Conservation (phyloP, 2,329 filamentous ascomycete genomes). For the Pseudopithomyces maydicus region DNA sequence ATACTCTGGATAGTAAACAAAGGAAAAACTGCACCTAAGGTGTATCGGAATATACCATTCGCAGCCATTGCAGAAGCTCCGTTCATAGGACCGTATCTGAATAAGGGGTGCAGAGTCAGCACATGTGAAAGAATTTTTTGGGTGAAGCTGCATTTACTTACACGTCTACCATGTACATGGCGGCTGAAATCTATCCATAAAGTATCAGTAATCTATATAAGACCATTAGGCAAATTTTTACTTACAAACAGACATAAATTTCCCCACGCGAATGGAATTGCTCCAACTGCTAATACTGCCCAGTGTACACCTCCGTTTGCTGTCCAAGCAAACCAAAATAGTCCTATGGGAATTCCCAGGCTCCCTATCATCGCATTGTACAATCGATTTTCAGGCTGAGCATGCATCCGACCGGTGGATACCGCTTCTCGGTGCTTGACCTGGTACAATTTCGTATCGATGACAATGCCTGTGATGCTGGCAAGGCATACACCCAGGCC, state of each 20-base stretch:
- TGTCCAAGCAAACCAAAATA: conserved; percentile 68
- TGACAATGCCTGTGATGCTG: conserved; percentile 33
- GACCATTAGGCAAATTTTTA: neutral
- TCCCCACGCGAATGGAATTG: conserved; percentile 64
- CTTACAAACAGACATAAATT: conserved; percentile 65
- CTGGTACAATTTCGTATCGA: conserved; percentile 47
- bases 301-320: conserved; percentile 54
- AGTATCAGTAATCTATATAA: neutral
- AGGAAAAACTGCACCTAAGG: conserved; percentile 42
- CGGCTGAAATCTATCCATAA: conserved; percentile 25
- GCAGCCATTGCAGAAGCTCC: conserved; percentile 45
- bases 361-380: conserved; percentile 65
- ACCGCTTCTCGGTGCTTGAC: conserved; percentile 32
- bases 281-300: conserved; percentile 57
- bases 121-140: no score
- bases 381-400: conserved; percentile 62
- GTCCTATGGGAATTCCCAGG: conserved; percentile 56
- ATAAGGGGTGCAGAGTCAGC: no score
- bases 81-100: conserved; percentile 37
- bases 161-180: conserved; percentile 34
- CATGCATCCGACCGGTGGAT: conserved; percentile 29
- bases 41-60: conserved; percentile 46
- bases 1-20: conserved; percentile 46
- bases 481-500: conserved; percentile 37
- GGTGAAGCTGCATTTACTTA: no score